Base-by-base conservation (phyloP, 208 protist genomes). In the Herpetomonas tarakana region DNA sequence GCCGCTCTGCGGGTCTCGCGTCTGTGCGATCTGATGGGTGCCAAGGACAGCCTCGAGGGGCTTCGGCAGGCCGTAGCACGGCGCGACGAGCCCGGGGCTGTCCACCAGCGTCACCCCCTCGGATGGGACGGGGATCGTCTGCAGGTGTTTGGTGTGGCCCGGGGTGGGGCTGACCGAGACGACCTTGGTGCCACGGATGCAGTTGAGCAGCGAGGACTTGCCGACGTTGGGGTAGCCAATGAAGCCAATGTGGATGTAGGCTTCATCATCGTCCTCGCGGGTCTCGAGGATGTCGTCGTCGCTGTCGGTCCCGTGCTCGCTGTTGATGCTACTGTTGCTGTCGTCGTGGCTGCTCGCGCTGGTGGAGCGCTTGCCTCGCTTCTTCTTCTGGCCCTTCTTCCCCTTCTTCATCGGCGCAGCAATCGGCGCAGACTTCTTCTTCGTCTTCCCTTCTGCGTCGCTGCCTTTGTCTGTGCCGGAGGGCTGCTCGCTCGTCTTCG, bases 81-180 rank as follows among this genome's bases (percentile, higher is more conserved):
- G 97, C 55, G 98, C 96, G 2, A 91, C 88, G 3, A 99, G 69
- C 6, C 98, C 98, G 0, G 97, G 97, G 62, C 92, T 97, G 78
- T 99, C 98, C 38, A 97, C 91, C 11, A 99, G 76, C 7, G 86
- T 82, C 54, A 99, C 62, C 22, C 71, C 30, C 53, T 96, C 83
- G 11, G 52, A 67, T 0, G 90, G 82, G 7, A 99, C 68, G 26
- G 87, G 87, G 30, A 98, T 98, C 0, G 97, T 99, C 72, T 99
- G 96, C 26, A 98, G 63, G 57, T 98, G 95, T 61, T 99, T 99
- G 19, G 97, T 99, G 74, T 99, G 97, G 0, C 98, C 98, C 3
- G 97, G 91, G 16, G 95, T 98, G 18, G 78, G 62, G 51, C 85
- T 96, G n/a, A 94, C 86, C 18, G 83, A 94, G 16, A 98, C 96